These are phyloP conservation scores for Quercus aquifolioides DNA, from an alignment of 306 rosid genomes.

Conservation along the genomic window DNA sequence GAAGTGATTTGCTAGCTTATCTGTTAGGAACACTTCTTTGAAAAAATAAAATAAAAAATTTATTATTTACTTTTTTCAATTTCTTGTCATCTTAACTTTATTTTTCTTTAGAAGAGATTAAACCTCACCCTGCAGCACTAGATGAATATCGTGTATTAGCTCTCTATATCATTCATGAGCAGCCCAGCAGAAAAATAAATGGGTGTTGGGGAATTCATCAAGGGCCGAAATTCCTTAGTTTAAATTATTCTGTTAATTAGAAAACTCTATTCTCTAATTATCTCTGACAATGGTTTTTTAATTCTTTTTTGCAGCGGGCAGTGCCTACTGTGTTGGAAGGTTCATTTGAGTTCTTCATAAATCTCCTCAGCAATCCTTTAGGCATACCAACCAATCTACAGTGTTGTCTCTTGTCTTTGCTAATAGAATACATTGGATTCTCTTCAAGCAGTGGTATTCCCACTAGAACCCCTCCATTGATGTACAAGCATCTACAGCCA, in stretches of 20 bases:
- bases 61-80: background rate
- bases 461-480: conserved; percentile 55
- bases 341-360: conserved; percentile 69
- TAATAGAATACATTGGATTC: conserved; percentile 63
- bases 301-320: conserved; percentile 54
- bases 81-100: background rate
- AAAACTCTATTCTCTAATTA: conserved; percentile 6
- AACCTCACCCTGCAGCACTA: background rate
- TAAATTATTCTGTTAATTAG: background rate
- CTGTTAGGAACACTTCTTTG: background rate
- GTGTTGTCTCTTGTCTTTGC: conserved; percentile 70
- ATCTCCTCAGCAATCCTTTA: conserved; percentile 58
- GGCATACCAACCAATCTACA: conserved; percentile 54
- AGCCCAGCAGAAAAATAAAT: background rate
- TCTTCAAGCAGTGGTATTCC: conserved; percentile 57
- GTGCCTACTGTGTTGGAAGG: conserved; percentile 60
- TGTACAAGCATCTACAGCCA: conserved; percentile 81
- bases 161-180: background rate
- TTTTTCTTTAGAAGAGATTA: background rate
- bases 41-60: too few relatives aligned
- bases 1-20: conserved; percentile 11
- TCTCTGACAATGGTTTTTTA: conserved; percentile 15
- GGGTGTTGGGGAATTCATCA: background rate
- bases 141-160: background rate
- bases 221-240: conserved; percentile 4